Percentiles rank a stretch among this genome's conserved stretches.
Conservation (phyloP, 257 asterid genomes). For the Scutellaria baicalensis region DNA sequence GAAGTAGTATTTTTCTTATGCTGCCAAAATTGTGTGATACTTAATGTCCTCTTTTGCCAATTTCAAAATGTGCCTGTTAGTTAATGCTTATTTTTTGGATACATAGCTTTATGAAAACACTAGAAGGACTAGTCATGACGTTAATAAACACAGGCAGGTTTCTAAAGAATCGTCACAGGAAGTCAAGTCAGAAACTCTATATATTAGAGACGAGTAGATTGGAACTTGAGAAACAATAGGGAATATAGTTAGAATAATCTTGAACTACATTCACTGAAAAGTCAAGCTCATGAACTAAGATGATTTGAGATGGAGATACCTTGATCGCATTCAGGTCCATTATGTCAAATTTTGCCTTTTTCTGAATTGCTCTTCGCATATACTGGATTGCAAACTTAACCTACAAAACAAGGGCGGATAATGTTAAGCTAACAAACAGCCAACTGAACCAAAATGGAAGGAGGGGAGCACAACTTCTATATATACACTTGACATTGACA, state of each 20-base stretch:
- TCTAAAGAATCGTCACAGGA: no score
- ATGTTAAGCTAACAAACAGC: background rate
- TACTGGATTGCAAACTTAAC: background rate
- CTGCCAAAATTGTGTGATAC: background rate
- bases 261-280: no score
- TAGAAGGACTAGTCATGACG: no score
- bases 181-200: no score
- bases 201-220: no score
- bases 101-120: no score
- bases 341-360: background rate
- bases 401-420: background rate
- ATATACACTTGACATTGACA: background rate
- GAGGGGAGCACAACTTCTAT: background rate
- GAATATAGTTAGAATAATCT: no score
- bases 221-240: no score
- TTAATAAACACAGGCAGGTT: no score
- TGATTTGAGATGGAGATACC: conserved; percentile 25
- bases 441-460: background rate
- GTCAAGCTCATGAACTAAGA: no score
- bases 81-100: no score
- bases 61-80: background rate
- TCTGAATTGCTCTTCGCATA: background rate
- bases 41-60: background rate
- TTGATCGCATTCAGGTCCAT: conserved; percentile 65
- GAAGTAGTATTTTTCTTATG: no score